Conservation (phyloP, 2,329 filamentous ascomycete species). For the Aspergillus felis region DNA sequence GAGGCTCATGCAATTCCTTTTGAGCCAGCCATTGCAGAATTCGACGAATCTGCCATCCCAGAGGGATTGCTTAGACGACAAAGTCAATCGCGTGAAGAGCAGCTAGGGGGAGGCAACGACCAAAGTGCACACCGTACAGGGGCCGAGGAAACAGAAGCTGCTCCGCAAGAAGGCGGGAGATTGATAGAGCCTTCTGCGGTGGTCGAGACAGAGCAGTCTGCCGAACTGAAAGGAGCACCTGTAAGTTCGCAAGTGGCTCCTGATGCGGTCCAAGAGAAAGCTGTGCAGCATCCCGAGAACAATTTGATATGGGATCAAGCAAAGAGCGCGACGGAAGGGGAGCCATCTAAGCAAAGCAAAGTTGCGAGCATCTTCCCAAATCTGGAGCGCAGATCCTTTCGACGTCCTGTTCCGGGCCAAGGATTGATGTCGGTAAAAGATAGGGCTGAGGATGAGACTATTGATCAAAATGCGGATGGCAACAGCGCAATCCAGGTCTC, state of each 20-base stretch:
- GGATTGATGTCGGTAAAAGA: conserved; percentile 29
- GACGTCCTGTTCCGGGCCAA: conserved; percentile 20
- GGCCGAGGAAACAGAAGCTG: background rate
- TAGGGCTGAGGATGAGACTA: conserved; percentile 39
- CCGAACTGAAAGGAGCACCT: background rate
- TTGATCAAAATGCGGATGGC: conserved; percentile 32
- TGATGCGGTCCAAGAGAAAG: background rate
- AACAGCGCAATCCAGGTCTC: conserved; percentile 45
- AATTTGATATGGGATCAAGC: conserved; percentile 8
- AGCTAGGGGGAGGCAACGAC: background rate
- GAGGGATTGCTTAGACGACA: conserved; percentile 17
- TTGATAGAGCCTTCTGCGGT: background rate
- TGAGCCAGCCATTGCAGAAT: conserved; percentile 25
- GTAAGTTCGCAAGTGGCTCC: background rate
- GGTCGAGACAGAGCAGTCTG: background rate
- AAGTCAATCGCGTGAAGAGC: conserved; percentile 6
- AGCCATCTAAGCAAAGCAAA: conserved; percentile 21
- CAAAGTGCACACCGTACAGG: background rate
- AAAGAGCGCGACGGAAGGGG: conserved; percentile 10
- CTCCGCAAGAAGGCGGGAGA: conserved; percentile 11
- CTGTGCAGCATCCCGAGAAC: conserved; percentile 6
- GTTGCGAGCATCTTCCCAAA: conserved; percentile 34
- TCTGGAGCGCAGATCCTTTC: conserved; percentile 31
- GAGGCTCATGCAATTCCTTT: conserved; percentile 20
- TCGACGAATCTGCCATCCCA: conserved; percentile 23